Percentiles rank a stretch among this genome's conserved stretches.
These are phyloP conservation scores for Schoenoplectus triqueter DNA, from an alignment of 202 grass and related monocot species.

Conservation along the genomic window DNA sequence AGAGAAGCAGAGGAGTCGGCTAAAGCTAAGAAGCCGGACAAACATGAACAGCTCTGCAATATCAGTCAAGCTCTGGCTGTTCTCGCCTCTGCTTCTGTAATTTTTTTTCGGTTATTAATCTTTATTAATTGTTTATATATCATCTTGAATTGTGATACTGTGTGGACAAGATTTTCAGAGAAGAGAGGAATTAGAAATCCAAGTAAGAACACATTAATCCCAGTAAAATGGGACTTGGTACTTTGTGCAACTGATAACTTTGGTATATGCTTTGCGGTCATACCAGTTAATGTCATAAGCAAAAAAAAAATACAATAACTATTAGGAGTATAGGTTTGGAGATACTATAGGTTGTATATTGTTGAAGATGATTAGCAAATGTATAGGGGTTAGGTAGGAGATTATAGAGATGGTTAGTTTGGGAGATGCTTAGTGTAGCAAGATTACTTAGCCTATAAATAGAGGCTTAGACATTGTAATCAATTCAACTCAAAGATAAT, in stretches of 20 bases:
- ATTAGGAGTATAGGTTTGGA: too few species aligned
- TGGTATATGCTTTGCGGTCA: neutral
- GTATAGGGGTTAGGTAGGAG: too few species aligned
- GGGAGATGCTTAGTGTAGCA: too few species aligned
- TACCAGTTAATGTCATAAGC: neutral
- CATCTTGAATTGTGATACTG: slow-evolving; percentile 9
- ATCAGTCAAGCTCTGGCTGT: slow-evolving; percentile 83
- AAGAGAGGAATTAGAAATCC: slow-evolving; percentile 14
- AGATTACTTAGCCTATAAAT: too few species aligned
- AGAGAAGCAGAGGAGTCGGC: slow-evolving; percentile 72
- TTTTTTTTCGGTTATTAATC: slow-evolving; percentile 38
- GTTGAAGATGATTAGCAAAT: too few species aligned
- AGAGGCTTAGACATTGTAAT: too few species aligned
- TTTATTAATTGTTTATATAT: slow-evolving; percentile 39
- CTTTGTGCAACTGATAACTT: neutral
- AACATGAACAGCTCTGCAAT: slow-evolving; percentile 78
- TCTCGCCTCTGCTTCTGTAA: slow-evolving; percentile 94
- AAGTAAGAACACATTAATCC: neutral
- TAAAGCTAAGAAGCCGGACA: slow-evolving; percentile 63
- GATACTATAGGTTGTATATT: too few species aligned
- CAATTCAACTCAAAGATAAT: too few species aligned
- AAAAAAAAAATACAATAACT: too few species aligned
- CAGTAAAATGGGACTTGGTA: neutral
- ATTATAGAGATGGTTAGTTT: too few species aligned
- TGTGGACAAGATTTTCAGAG: neutral